Evolutionary conservation across 164 flowering plant species (phyloP), one percentile per base, ranked within the genome.

Genomic region (Chloranthus sessilifolius): DNA sequence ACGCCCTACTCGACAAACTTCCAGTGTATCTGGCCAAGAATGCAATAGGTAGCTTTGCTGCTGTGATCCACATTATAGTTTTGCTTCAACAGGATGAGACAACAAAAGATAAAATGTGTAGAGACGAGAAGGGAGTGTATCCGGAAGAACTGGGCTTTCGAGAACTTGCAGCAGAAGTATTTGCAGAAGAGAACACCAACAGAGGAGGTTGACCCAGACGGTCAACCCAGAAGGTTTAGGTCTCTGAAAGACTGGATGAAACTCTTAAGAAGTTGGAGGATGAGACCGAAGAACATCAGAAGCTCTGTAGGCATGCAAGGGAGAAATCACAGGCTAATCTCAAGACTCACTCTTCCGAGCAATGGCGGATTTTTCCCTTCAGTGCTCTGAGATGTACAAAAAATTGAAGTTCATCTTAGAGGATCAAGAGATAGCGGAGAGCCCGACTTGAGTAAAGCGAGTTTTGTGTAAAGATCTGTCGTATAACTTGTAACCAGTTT

Each of bases 321-420:
- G 97, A 88, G 61, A 88, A 88, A 67, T 86, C 97, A 0, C 57
- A 86, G 24, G 76, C 62, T 5, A 86, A 64, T 60, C 79, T 88
- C 7, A 86, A 78, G 59, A 77, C 70, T 10, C 78, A 85, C 42
- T 61, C 86, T 73, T 95, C 99, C 1, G 91, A 89, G 67, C 76
- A 86, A 7, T 92, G 84, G 52, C 71, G 88, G 2, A 82, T 11
- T 84, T 78, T 59, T n/a, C 95, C 10, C 56, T 36, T 36, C 78
- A 70, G 3, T 80, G 85, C 59, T 66, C 69, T 14, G 77, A 80
- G 2, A 68, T 68, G 19, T 91, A 83, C 62, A 71, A 65, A 52
- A 70, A 58, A 12, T 52, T 88, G 64, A 67, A 68, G 43, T 12
- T 14, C 28, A 47, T 38, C 5, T 11, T 36, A 36, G 16, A 14